Base-by-base conservation (phyloP, 1,284 basidiomycete genomes). In the Trichosporon coremiiforme region DNA sequence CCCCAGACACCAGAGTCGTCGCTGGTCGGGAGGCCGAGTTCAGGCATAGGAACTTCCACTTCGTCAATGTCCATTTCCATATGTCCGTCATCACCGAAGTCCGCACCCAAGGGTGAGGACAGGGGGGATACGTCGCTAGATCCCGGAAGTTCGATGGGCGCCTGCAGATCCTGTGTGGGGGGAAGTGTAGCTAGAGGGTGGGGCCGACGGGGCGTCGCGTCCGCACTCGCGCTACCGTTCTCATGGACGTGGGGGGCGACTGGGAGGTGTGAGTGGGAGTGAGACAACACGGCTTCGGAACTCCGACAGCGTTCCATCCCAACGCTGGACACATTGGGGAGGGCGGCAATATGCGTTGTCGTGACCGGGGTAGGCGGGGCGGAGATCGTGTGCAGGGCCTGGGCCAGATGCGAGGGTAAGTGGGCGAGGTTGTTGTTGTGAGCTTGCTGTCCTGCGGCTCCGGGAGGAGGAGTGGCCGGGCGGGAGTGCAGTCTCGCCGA, bases 321-420 rank as follows among this genome's bases (percentile, higher is more conserved):
- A 9, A 67, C 55, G 31, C 67, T 68, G 35, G 65, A 70, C 6
- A 71, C 74, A 17, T 77, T 69, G 13, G 76, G 68, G 76, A 3
- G 78, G 77, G 10, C 76, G 64, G 6, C 73, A 5, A 79, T 69
- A 67, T 82, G 81, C 2, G 80, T 82, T 3, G 79, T 73, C 25
- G 75, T 81, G 53, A 82, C 77, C 0, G 81, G 81, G 10, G 81
- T 82, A 0, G 77, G 75, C 12, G 81, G 81, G 2, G 81, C 81
- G 7, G 80, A 81, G 57, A 82, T 77, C 3, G 81, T 77, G 57
- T 73, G 69, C 64, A 70, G 67, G 35, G 75, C 68, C 20, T 68
- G 45, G 8, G 72, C 65, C 33, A 66, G 64, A 66, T 68, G 73
- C 57, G 57, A 60, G 20, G 53, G 33, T 5, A 68, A 47, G 64